Conservation (phyloP, 345 rosid genomes). For the Eucalyptus brandiana region DNA sequence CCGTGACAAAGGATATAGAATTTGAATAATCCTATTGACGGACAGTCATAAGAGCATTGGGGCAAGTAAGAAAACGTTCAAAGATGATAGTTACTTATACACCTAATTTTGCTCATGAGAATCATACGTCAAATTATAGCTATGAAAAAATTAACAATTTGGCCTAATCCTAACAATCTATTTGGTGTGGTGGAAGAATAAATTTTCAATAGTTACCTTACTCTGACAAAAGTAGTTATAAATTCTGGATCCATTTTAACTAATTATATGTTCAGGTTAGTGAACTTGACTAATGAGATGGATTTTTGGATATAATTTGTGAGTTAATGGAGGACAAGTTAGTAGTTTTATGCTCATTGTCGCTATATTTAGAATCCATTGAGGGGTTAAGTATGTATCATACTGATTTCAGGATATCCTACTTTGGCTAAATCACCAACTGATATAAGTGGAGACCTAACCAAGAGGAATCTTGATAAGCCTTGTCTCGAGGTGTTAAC, state of each 20-base stretch:
- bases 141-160: too few species aligned
- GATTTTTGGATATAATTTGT: accelerated
- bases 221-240: not conserved
- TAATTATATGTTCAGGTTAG: not conserved
- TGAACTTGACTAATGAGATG: not conserved
- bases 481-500: not conserved
- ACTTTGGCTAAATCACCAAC: accelerated
- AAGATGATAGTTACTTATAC: accelerated
- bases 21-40: accelerated
- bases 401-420: accelerated
- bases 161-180: not conserved
- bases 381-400: not conserved
- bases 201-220: not conserved
- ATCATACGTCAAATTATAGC: not conserved
- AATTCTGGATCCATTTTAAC: not conserved
- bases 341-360: not conserved
- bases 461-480: not conserved
- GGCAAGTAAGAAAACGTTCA: not conserved
- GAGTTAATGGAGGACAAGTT: not conserved
- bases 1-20: not conserved
- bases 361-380: not conserved
- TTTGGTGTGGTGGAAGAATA: not conserved
- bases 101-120: accelerated
- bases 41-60: accelerated
- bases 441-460: not conserved